phyloP scores from a whole-genome alignment of 192 early-diverging fungal genomes.

The Mycoemilia scoparia region DNA sequence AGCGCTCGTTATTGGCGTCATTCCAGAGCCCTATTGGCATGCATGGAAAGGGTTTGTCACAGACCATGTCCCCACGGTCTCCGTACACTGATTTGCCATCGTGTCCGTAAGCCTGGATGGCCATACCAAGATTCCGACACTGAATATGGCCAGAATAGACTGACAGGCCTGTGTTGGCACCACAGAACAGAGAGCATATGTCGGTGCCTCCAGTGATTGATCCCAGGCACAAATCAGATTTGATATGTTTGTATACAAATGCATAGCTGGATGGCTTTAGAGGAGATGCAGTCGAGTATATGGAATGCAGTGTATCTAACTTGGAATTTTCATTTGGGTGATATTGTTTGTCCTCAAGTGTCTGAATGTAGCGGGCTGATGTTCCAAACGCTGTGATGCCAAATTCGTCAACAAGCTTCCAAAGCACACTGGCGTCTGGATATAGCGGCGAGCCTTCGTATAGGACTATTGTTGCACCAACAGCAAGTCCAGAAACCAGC shows the following conservation, averaged over 20 bases:
- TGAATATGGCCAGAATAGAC: slow-evolving; percentile 93
- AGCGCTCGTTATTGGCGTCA: slow-evolving; percentile 54
- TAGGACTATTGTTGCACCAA: slow-evolving; percentile 60
- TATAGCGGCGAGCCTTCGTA: slow-evolving; percentile 94
- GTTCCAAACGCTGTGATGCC: slow-evolving; percentile 79
- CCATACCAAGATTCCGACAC: slow-evolving; percentile 82
- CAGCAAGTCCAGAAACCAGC: slow-evolving; percentile 63
- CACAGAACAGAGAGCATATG: slow-evolving; percentile 89
- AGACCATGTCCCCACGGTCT: slow-evolving; percentile 78
- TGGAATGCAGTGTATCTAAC: slow-evolving; percentile 43
- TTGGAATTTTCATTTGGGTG: slow-evolving; percentile 40
- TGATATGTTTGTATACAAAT: slow-evolving; percentile 75
- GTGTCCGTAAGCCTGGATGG: slow-evolving; percentile 77
- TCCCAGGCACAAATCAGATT: slow-evolving; percentile 67
- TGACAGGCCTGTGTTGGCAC: slow-evolving; percentile 72
- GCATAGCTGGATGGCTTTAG: slow-evolving; percentile 84
- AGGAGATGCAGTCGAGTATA: slow-evolving; percentile 91
- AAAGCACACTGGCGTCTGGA: slow-evolving; percentile 52
- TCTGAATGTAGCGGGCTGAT: slow-evolving; percentile 90
- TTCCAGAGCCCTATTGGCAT: slow-evolving; percentile 96
- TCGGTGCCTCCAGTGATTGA: slow-evolving; percentile 97
- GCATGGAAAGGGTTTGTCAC: slow-evolving; percentile 84
- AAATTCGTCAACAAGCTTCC: slow-evolving; percentile 57
- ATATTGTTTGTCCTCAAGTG: slow-evolving; percentile 56
- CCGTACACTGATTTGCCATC: slow-evolving; percentile 39